Evolutionary conservation across 2,329 filamentous ascomycete genomes (phyloP).

Genomic region (Sporothrix variecibatus): DNA sequence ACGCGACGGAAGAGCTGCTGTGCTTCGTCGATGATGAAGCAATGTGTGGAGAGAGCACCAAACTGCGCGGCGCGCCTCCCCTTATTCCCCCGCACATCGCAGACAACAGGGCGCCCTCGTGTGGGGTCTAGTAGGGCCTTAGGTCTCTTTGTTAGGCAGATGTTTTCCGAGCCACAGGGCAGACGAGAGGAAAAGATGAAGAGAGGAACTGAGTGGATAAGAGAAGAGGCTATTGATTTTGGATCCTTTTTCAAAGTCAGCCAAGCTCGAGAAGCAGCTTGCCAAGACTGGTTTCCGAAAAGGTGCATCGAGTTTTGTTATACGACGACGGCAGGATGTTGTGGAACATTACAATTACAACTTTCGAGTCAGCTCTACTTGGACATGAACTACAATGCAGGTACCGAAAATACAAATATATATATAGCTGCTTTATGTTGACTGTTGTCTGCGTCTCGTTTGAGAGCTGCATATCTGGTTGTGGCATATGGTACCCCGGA

Average conservation of each 20-base stretch:
- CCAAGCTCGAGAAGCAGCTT: background rate
- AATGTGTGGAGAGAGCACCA: background rate
- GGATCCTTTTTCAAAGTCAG: background rate
- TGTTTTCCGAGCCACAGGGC: constrained; percentile 21
- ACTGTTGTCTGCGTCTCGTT: background rate
- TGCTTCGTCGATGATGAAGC: background rate
- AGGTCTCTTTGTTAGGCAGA: constrained; percentile 18
- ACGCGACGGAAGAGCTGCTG: constrained; percentile 10
- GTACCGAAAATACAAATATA: background rate
- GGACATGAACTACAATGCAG: background rate
- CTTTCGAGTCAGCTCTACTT: background rate
- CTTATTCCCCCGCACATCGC: constrained; percentile 14
- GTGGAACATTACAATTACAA: background rate
- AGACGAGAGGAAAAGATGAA: background rate
- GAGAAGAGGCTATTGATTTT: background rate
- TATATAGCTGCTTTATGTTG: background rate
- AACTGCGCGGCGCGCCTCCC: background rate
- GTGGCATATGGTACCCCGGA: background rate
- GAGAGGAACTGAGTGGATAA: background rate
- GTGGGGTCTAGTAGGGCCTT: background rate
- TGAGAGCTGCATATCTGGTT: background rate
- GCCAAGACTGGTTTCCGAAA: background rate
- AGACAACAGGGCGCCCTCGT: background rate
- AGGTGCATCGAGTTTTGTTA: background rate
- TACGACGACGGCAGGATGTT: background rate